A percentile compares a stretch with the other conserved stretches of the same genome.
Conservation (phyloP, 352 stramenopile species). For the Phytophthora constricta region DNA sequence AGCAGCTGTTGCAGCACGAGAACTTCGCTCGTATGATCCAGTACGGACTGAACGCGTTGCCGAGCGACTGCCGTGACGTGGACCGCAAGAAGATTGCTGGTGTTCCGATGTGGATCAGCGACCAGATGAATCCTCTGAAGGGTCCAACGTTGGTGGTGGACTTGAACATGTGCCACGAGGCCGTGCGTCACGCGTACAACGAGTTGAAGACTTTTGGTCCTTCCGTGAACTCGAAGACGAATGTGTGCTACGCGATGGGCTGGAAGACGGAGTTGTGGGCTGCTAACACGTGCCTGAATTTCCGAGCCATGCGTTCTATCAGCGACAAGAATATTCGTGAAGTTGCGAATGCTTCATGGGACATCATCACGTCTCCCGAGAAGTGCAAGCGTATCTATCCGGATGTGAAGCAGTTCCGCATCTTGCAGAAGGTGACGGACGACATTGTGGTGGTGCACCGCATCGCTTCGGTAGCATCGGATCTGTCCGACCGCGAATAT, state of each 20-base stretch:
- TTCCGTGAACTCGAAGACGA: constrained; percentile 83
- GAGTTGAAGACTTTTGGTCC: constrained; percentile 79
- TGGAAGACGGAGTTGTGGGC: constrained; percentile 88
- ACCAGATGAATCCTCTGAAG: constrained; percentile 83
- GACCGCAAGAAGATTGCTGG: constrained; percentile 81
- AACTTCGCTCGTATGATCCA: constrained; percentile 89
- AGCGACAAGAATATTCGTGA: constrained; percentile 75
- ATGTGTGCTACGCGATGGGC: constrained; percentile 86
- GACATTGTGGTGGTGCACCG: constrained; percentile 84
- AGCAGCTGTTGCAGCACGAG: constrained; percentile 82
- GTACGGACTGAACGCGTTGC: constrained; percentile 79
- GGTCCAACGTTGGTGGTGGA: constrained; percentile 78
- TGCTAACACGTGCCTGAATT: constrained; percentile 77
- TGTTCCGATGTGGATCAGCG: constrained; percentile 80
- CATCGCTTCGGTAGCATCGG: constrained; percentile 76
- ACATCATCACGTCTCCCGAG: constrained; percentile 85
- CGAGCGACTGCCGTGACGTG: constrained; percentile 77
- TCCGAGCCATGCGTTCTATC: constrained; percentile 68
- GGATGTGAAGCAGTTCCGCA: constrained; percentile 84
- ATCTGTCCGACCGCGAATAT: constrained; percentile 78
- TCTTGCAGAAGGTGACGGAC: constrained; percentile 85
- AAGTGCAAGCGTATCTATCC: constrained; percentile 88
- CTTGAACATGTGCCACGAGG: constrained; percentile 78
- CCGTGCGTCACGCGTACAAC: constrained; percentile 81
- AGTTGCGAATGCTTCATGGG: constrained; percentile 76